phyloP scores from a whole-genome alignment of 2,329 filamentous ascomycete genomes.

The Monosporascus sp. region DNA sequence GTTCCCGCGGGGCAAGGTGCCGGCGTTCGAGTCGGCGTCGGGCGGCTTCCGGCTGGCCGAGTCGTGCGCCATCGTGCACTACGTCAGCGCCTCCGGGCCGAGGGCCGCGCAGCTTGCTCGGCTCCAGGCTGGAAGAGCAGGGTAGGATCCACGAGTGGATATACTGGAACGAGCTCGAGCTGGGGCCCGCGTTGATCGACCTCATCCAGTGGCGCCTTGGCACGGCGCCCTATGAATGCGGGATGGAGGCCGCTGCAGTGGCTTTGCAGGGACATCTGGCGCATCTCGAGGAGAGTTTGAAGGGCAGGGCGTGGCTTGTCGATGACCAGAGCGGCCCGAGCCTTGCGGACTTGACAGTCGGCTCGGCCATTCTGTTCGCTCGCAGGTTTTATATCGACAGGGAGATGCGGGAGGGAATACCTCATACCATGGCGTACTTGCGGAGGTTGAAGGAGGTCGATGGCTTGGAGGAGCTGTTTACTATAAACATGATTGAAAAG shows the following conservation, averaged over 20 bases:
- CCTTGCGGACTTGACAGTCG: not conserved
- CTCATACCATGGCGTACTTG: not conserved
- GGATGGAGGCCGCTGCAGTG: not conserved
- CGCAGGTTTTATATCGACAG: not conserved
- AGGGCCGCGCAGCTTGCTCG: slow-evolving; percentile 28
- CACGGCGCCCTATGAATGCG: not conserved
- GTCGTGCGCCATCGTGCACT: slow-evolving; percentile 31
- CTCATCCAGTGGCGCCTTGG: not conserved
- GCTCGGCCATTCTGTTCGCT: not conserved
- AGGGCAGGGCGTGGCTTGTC: not conserved
- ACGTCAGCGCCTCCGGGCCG: slow-evolving; percentile 30
- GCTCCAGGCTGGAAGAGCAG: slow-evolving; percentile 23
- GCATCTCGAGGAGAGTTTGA: not conserved
- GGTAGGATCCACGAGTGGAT: slow-evolving; percentile 32
- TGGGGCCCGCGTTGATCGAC: not conserved
- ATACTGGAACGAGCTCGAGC: slow-evolving; percentile 15
- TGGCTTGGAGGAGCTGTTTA: not conserved
- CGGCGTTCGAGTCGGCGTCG: slow-evolving; percentile 22
- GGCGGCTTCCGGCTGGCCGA: slow-evolving; percentile 25
- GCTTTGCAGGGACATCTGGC: not conserved
- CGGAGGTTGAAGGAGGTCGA: not conserved
- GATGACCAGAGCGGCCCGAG: not conserved
- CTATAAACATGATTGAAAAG: not conserved
- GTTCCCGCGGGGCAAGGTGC: slow-evolving; percentile 34
- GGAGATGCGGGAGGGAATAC: not conserved